Base-by-base conservation (phyloP, 306 rosid species). In the Cotoneaster glaucophyllus region DNA sequence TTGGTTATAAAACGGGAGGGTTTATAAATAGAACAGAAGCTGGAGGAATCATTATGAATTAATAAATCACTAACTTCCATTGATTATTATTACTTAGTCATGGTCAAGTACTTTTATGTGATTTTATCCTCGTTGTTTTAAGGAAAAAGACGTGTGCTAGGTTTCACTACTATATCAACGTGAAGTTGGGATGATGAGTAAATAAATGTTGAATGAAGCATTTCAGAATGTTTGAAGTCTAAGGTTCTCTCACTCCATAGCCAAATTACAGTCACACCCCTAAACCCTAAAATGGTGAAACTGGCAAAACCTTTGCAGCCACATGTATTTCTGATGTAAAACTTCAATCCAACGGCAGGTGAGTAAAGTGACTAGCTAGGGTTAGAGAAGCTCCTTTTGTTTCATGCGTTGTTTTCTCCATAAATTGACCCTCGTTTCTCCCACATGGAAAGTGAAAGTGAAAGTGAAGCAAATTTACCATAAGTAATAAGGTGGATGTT, bases 331-430 rank as follows among this genome's bases (percentile, higher is more conserved):
- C 70, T 56, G 85, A 87, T 79, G 87, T 66, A 84, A 79, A 79
- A 80, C 75, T 83, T 85, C 43, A 17, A 48, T 58, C 86, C 70
- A 77, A 48, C 21, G 54, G 54, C 54, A 48, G 54, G 54, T 48
- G 54, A 48, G 21, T 15, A 48, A 1, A 48, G 54, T 77, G 85
- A 78, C 64, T 39, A 75, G 21, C 13, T 15, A 31, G 22, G 80
- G 31, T 19, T 54, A 81, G 84, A 83, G 83, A 48, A 72, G 83
- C 89, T 85, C 78, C 84, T 84, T 88, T 87, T 86, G 79, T 31
- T 85, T 90, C 93, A 86, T 84, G 76, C 56, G 91, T 84, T 82
- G 87, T 87, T 90, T 82, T 90, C 93, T 88, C 87, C 85, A 84
- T 82, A 82, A 48, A 85, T 85, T 86, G 85, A 82, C 89, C 77